phyloP scores from a whole-genome alignment of 129 eudicot species.

The Ambrosia artemisiifolia region DNA sequence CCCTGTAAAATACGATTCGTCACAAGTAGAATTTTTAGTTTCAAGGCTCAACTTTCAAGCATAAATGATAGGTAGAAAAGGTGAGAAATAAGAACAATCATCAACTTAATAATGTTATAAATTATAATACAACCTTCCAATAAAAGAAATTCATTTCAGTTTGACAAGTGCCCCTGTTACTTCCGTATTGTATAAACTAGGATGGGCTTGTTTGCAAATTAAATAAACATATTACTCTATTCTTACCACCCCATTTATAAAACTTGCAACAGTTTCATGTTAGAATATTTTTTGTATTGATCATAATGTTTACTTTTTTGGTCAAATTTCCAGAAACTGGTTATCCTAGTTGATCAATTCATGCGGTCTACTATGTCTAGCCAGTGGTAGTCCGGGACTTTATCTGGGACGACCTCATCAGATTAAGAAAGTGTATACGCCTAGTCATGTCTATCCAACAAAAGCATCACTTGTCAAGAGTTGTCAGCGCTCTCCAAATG shows the following conservation, averaged over 20 bases:
- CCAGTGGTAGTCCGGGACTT: background rate
- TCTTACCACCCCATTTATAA: constrained; percentile 6
- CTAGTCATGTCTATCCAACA: too few species aligned
- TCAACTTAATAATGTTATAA: background rate
- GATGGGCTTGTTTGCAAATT: background rate
- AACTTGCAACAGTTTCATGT: background rate
- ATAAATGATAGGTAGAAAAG: background rate
- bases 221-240: background rate
- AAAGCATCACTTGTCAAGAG: too few species aligned
- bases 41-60: constrained; percentile 1
- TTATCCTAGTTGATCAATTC: background rate
- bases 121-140: background rate
- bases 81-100: background rate
- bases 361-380: background rate
- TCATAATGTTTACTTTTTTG: background rate
- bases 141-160: background rate
- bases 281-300: background rate
- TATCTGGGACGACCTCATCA: too few species aligned
- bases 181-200: background rate
- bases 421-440: too few species aligned
- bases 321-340: background rate
- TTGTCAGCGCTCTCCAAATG: too few species aligned
- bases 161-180: background rate
- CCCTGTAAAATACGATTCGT: constrained; percentile 40
- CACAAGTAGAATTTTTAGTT: constrained; percentile 8